Percentiles rank a stretch among this genome's conserved stretches.
These are phyloP conservation scores for Populus hybrid DNA, from an alignment of 441 rosid genomes.

Conservation along the genomic window DNA sequence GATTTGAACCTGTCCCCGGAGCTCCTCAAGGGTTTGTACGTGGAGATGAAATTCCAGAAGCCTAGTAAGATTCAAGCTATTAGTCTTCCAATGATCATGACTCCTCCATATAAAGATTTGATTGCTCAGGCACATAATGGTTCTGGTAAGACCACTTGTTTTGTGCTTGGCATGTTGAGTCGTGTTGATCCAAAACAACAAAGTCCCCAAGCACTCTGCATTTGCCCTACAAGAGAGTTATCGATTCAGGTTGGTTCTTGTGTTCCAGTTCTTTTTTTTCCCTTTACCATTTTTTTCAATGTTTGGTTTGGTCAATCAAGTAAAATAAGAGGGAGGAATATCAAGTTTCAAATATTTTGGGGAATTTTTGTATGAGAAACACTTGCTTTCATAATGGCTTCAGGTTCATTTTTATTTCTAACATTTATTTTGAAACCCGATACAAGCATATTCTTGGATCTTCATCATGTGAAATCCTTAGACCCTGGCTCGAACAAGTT, in stretches of 20 bases:
- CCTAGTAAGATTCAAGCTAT: slow-evolving; percentile 96
- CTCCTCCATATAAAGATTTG: slow-evolving; percentile 77
- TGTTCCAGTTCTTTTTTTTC: neutral
- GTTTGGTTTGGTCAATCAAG: neutral
- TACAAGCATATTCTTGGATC: neutral
- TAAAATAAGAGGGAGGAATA: neutral
- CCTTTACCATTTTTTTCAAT: neutral
- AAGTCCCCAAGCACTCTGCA: slow-evolving; percentile 91
- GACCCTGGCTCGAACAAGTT: neutral
- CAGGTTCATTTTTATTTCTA: neutral
- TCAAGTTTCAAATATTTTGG: neutral
- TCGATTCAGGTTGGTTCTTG: slow-evolving; percentile 73
- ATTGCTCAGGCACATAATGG: slow-evolving; percentile 98
- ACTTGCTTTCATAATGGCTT: neutral
- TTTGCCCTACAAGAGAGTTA: slow-evolving; percentile 92
- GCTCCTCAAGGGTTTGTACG: slow-evolving; percentile 81
- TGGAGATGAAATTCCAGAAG: slow-evolving; percentile 87
- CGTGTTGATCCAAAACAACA: slow-evolving; percentile 60
- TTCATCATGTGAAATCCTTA: neutral
- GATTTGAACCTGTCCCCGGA: slow-evolving; percentile 81
- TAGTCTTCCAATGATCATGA: slow-evolving; percentile 90
- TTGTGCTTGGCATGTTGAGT: slow-evolving; percentile 91
- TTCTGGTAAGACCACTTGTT: slow-evolving; percentile 97
- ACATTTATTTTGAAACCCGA: too few relatives aligned
- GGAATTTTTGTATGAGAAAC: neutral